These are phyloP conservation scores for Brettanomyces anomalus DNA, from an alignment of 805 yeast species.

Conservation along the genomic window DNA sequence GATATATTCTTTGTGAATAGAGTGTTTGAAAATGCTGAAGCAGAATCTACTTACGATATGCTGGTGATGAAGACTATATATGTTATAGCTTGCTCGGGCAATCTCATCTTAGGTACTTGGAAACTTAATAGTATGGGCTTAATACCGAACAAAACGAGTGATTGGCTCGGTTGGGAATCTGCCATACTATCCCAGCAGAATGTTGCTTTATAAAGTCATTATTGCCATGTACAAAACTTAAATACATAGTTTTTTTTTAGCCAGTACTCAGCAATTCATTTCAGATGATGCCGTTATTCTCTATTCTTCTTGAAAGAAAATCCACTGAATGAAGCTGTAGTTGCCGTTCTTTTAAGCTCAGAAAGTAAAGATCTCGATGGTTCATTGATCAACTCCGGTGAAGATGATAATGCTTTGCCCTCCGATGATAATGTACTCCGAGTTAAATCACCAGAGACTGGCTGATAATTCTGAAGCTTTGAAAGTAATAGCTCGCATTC, in stretches of 20 bases:
- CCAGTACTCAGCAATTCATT: neutral
- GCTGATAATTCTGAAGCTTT: slow-evolving; percentile 35
- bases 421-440: too few relatives aligned
- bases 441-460: neutral
- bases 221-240: neutral
- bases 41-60: slow-evolving; percentile 15
- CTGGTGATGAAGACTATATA: slow-evolving; percentile 19
- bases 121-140: slow-evolving; percentile 84
- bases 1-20: slow-evolving; percentile 52
- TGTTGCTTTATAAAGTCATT: slow-evolving; percentile 3
- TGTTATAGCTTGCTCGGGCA: slow-evolving; percentile 35
- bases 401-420: neutral
- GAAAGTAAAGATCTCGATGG: slow-evolving; percentile 17
- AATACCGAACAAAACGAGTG: slow-evolving; percentile 78
- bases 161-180: slow-evolving; percentile 85
- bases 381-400: slow-evolving; percentile 6
- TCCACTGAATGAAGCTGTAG: slow-evolving; percentile 12
- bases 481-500: slow-evolving; percentile 54
- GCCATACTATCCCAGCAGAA: slow-evolving; percentile 22
- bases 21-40: slow-evolving; percentile 35
- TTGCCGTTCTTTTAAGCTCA: slow-evolving; percentile 16
- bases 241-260: too few relatives aligned
- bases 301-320: slow-evolving; percentile 12
- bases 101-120: slow-evolving; percentile 72
- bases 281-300: neutral